Evolutionary conservation across 2,329 filamentous ascomycete genomes (phyloP), one percentile per base, ranked within the genome.

Genomic region (Celoporthe dispersa): DNA sequence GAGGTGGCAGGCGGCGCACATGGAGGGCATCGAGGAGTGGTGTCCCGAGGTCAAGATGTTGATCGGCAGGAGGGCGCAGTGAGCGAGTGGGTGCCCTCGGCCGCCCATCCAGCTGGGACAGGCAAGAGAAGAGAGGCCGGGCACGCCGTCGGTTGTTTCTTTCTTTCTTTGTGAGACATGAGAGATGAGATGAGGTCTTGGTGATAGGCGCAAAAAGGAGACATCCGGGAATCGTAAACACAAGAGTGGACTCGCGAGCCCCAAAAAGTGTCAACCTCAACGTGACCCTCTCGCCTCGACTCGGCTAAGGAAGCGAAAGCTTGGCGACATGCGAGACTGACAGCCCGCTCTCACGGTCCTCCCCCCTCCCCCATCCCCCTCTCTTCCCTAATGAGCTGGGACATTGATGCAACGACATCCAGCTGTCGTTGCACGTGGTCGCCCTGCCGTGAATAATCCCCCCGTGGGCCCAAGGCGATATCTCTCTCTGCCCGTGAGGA

Each of bases 11-110:
- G 25, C 60, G 7, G 67, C 53, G 12, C 66, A 59, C 11, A 71
- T 72, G 59, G 16, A 25, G 2, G 57, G 66, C 6, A 72, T 72
- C 14, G 67, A 67, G 64, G 67, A 71, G 37, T 72, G 71, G 71
- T 72, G 71, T 60, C 71, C 71, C 6, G 71, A 72, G 64, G 69
- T 72, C 33, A 69, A 67, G 64, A 71, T 72, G 71, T 55, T 72
- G 25, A 69, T 71, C 55, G 71, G 67, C 44, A 57, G 71, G 64
- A 72, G 70, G 62, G 70, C 68, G 28, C 31, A 44, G 14, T 71
- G 60, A 63, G n/a, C 25, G 11, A 28, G 28, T 19, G 12, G 53
- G 19, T 48, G 7, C 7, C 19, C n/a, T 19, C 53, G 19, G 12
- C 28, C 25, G 25, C 19, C 53, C 11, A 16, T 28, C 28, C 28